Conservation (phyloP, 768 basidiomycete species). For the Mycena amicta region DNA sequence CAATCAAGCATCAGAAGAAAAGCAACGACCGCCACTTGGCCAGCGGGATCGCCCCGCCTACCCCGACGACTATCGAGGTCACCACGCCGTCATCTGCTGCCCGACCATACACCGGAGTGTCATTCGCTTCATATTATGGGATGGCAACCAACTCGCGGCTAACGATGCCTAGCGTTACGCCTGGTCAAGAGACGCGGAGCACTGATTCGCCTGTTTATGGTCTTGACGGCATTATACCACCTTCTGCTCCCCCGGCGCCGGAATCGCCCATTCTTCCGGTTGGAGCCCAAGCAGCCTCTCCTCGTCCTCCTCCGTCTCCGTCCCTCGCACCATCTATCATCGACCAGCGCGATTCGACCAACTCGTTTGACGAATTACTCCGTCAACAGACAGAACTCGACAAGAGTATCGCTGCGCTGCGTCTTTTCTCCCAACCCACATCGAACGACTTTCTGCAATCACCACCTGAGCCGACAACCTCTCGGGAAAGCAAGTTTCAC, state of each 20-base stretch:
- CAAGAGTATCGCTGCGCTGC: constrained; percentile 61
- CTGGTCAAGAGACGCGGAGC: constrained; percentile 4
- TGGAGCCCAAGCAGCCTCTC: neutral
- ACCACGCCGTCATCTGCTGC: constrained; percentile 12
- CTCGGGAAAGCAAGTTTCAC: neutral
- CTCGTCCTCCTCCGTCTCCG: constrained; percentile 9
- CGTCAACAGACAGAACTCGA: constrained; percentile 69
- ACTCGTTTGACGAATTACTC: constrained; percentile 53
- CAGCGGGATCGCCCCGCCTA: neutral
- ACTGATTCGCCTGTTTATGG: constrained; percentile 50
- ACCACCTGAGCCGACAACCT: constrained; percentile 1
- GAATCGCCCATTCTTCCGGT: constrained; percentile 16
- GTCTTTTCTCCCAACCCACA: constrained; percentile 39
- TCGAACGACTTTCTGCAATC: constrained; percentile 8
- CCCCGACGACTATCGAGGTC: constrained; percentile 8
- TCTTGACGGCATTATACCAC: constrained; percentile 38
- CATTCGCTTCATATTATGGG: constrained; percentile 39
- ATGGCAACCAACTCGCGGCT: constrained; percentile 22
- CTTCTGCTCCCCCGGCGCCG: constrained; percentile 9
- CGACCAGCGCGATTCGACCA: constrained; percentile 30
- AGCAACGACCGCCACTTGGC: constrained; percentile 1
- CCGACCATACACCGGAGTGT: constrained; percentile 26
- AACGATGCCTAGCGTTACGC: constrained; percentile 12
- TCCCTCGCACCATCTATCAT: constrained; percentile 14
- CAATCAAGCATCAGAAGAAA: neutral